Evolutionary conservation across 2,329 filamentous ascomycete genomes (phyloP).

Genomic region (Xylariaceae sp.): DNA sequence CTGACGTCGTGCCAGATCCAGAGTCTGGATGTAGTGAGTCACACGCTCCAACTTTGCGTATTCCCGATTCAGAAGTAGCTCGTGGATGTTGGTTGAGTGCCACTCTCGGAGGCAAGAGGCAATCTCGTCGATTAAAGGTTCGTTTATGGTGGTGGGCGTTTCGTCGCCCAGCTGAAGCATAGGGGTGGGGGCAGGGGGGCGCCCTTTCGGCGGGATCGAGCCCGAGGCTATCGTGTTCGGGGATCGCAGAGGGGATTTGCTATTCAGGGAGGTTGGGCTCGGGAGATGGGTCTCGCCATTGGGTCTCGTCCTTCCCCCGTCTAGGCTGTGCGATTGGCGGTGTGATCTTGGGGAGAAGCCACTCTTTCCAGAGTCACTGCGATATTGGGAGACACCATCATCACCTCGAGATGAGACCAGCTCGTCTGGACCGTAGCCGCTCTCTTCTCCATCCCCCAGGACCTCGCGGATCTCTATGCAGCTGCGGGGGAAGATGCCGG

Average conservation of each 20-base stretch:
- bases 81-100: constrained; percentile 96
- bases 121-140: constrained; percentile 95
- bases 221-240: not conserved
- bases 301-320: constrained; percentile 24
- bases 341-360: constrained; percentile 41
- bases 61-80: constrained; percentile 76
- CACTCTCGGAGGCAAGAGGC: constrained; percentile 95
- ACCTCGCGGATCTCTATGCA: constrained; percentile 95
- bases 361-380: constrained; percentile 53
- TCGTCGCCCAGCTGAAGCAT: constrained; percentile 98
- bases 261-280: not conserved
- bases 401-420: constrained; percentile 30
- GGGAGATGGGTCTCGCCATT: constrained; percentile 4
- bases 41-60: constrained; percentile 80
- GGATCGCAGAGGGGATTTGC: not conserved
- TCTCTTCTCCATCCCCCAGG: constrained; percentile 67
- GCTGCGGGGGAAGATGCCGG: constrained; percentile 92
- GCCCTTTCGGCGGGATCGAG: constrained; percentile 29
- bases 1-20: constrained; percentile 83
- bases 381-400: constrained; percentile 31
- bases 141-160: constrained; percentile 80
- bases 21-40: constrained; percentile 71
- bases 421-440: constrained; percentile 41
- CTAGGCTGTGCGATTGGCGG: constrained; percentile 28
- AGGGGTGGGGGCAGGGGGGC: constrained; percentile 87